Evolutionary conservation across 129 eudicot genomes (phyloP).

Genomic region (Helichrysum umbraculigerum): DNA sequence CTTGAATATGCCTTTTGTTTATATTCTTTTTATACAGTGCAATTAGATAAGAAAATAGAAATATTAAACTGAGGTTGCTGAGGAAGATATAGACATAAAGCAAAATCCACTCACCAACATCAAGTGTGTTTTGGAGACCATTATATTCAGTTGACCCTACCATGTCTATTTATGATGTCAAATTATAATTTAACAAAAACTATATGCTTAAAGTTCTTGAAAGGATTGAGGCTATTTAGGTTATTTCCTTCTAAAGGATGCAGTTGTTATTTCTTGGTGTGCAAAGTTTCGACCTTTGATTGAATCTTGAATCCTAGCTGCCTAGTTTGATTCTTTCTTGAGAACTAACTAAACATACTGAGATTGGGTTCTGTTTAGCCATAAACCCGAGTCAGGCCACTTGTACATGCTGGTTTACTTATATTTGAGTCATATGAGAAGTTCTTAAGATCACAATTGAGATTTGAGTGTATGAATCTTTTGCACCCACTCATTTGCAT

Average conservation of each 20-base stretch:
- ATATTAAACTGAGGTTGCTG: conserved; percentile 10
- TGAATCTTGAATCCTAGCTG: conserved; percentile 10
- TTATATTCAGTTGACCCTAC: conserved; percentile 29
- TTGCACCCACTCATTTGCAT: conserved; percentile 17
- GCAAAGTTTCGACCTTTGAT: conserved; percentile 24
- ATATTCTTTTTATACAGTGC: conserved; percentile 4
- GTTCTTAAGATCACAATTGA: neutral
- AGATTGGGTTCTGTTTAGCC: conserved; percentile 2
- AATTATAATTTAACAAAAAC: neutral
- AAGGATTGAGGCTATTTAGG: conserved; percentile 13
- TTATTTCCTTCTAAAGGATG: neutral
- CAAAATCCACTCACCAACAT: conserved; percentile 35
- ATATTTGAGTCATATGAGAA: neutral
- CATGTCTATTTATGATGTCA: conserved; percentile 18
- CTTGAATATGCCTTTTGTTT: conserved; percentile 15
- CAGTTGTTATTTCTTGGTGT: conserved; percentile 10
- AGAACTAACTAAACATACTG: too few relatives aligned
- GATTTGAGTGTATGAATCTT: conserved; percentile 4
- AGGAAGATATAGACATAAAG: conserved; percentile 31
- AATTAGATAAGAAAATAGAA: conserved; percentile 19
- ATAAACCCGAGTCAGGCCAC: neutral
- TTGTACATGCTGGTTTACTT: neutral
- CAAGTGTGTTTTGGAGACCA: conserved; percentile 38
- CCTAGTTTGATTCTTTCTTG: conserved; percentile 24
- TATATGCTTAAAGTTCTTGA: neutral